A percentile compares a stretch with the other conserved stretches of the same genome.
These are phyloP conservation scores for Komagataella pastoris DNA, from an alignment of 805 yeast species.

Conservation along the genomic window DNA sequence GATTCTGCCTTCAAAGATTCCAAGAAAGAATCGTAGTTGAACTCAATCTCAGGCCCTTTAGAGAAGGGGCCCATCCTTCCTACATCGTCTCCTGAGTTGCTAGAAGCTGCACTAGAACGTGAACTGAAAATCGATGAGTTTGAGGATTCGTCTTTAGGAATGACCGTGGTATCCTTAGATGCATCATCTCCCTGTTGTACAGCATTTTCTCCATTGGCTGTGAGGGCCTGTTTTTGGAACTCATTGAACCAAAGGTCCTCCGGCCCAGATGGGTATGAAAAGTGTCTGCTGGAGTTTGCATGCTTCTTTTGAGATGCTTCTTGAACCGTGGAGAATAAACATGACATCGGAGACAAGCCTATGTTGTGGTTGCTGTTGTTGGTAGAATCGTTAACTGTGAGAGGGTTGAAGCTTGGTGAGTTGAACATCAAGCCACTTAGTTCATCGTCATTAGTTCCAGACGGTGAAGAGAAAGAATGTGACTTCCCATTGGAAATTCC, in stretches of 20 bases:
- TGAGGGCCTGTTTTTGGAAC: background rate
- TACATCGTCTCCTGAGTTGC: background rate
- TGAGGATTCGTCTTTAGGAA: background rate
- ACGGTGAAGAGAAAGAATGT: background rate
- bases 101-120: background rate
- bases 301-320: background rate
- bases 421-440: background rate
- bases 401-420: background rate
- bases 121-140: background rate
- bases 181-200: background rate
- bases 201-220: background rate
- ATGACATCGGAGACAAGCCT: background rate
- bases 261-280: background rate
- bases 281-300: background rate
- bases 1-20: background rate
- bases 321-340: background rate
- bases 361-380: background rate
- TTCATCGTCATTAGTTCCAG: background rate
- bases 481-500: background rate
- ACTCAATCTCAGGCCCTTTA: background rate
- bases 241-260: background rate
- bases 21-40: slow-evolving; percentile 1
- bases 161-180: background rate
- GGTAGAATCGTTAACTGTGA: background rate
- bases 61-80: background rate